Base-by-base conservation (phyloP, 176 grass and related monocot species). In the Elymus sibiricus region DNA sequence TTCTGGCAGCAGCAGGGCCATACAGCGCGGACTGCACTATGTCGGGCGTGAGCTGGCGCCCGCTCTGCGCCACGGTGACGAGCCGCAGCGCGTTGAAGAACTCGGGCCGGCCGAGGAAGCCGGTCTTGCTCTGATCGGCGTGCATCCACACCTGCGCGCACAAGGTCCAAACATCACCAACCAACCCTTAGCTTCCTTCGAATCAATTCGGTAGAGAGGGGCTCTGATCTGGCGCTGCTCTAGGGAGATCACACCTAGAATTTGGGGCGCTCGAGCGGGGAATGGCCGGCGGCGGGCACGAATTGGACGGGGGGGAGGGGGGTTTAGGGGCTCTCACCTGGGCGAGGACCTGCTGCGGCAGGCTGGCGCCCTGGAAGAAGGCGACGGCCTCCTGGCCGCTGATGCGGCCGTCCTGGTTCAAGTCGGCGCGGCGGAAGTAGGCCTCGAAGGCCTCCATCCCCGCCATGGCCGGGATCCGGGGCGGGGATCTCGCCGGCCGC, bases 1-100 rank as follows among this genome's bases (percentile, higher is more conserved):
- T 99, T 88, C 92, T 96, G 25, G 90, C 86, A 22, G 97, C 90
- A 8, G 97, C 97, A 55, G 97, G 97, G 67, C 97, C 94, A 70
- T 88, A 99, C 19, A 99, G 87, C 58, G 97, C 97, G 37, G 97
- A 91, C 72, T 96, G 95, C 76, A 96, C 88, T 72, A 99, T 99
- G 42, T 99, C 97, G 15, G 94, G 90, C 64, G 92, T 94, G 76
- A 99, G 92, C 79, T 90, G 87, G 46, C 92, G 97, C 43, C 94
- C 97, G 78, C 94, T 95, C 91, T 99, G 97, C 34, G 97, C 97
- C 61, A 99, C 97, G 11, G 97, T 99, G 46, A 99, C 94, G 59
- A 99, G 92, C 82, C 93, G 95, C 37, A 99, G 87, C 0, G 88
- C 87, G 88, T 99, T 99, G 92, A 92, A 96, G 90, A 99, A 99